Base-by-base conservation (phyloP, 306 rosid species). In the Styphnolobium japonicum region DNA sequence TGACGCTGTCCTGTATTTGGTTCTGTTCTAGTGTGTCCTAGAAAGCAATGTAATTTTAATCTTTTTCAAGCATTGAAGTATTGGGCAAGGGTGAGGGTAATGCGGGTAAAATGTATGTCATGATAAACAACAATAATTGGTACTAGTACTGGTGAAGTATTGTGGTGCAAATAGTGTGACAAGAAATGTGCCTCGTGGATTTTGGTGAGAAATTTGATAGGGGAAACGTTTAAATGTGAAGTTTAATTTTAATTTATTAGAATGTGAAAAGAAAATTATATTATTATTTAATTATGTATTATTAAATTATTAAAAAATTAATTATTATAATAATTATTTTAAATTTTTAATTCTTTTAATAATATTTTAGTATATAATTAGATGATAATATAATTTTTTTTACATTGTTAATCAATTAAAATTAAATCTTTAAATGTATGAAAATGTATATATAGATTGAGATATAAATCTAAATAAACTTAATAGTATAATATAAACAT, bases 41-140 rank as follows among this genome's bases (percentile, higher is more conserved):
- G 2, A 49, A 1, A 1, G 15, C 16, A 67, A 23, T n/a, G 31
- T 42, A 40, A 22, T 16, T 40, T 53, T 6, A 12, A 25, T 19
- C 40, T 10, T 39, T 67, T 33, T 27, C 14, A 29, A 57, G 80
- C 75, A 73, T 46, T 67, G 14, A 73, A 73, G 80, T 12, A 31
- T 76, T 63, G 80, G 78, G 69, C 14, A 51, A 57, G 74, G 62
- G 51, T 7, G 75, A 73, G 10, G 61, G 33, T 58, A 18, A 18
- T 37, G 73, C 4, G 60, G 40, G 63, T 67, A 57, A 58, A 40
- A 46, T 75, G 75, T 16, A 67, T 75, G 71, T 62, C 56, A 68
- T 68, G 70, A 62, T 48, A 37, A 75, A 37, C 83, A 69, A 67
- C 76, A 84, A 80, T 81, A 42, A 63, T 79, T 83, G 55, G 7